phyloP scores from a whole-genome alignment of 2,329 filamentous ascomycete species.

The Decorospora gaudefroyi region DNA sequence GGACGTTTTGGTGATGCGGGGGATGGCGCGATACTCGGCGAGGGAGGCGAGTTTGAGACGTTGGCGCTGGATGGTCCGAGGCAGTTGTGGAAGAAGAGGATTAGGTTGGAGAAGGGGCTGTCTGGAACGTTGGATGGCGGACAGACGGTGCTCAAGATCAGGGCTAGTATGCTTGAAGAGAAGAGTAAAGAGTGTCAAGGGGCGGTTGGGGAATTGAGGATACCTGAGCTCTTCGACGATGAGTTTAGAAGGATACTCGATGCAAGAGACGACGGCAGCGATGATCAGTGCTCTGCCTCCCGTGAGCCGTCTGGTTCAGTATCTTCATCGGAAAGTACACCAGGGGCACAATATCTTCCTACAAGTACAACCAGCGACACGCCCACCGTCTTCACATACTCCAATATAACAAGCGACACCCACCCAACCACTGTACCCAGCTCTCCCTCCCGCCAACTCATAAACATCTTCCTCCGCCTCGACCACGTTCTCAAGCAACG shows the following conservation, averaged over 20 bases:
- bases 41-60: constrained; percentile 96
- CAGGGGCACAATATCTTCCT: constrained; percentile 16
- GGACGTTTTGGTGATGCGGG: constrained; percentile 68
- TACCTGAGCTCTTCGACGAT: constrained; percentile 69
- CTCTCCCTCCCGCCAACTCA: constrained; percentile 40
- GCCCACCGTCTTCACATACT: constrained; percentile 56
- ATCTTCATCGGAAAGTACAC: not conserved
- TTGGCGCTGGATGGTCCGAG: constrained; percentile 80
- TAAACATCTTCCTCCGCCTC: constrained; percentile 48
- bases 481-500: constrained; percentile 30
- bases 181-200: constrained; percentile 44
- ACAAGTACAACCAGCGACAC: constrained; percentile 30
- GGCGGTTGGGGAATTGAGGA: constrained; percentile 50
- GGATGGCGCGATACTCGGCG: constrained; percentile 77
- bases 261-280: constrained; percentile 2
- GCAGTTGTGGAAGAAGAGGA: constrained; percentile 71
- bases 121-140: constrained; percentile 72
- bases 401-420: constrained; percentile 30
- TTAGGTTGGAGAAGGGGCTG: constrained; percentile 63
- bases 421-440: constrained; percentile 2
- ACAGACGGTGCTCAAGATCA: constrained; percentile 71
- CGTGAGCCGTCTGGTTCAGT: not conserved
- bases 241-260: constrained; percentile 57
- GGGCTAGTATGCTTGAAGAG: constrained; percentile 59
- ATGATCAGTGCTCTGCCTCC: constrained; percentile 7